Evolutionary conservation across 1,284 basidiomycete species (phyloP).

Genomic region (Ceratobasidium sp.): DNA sequence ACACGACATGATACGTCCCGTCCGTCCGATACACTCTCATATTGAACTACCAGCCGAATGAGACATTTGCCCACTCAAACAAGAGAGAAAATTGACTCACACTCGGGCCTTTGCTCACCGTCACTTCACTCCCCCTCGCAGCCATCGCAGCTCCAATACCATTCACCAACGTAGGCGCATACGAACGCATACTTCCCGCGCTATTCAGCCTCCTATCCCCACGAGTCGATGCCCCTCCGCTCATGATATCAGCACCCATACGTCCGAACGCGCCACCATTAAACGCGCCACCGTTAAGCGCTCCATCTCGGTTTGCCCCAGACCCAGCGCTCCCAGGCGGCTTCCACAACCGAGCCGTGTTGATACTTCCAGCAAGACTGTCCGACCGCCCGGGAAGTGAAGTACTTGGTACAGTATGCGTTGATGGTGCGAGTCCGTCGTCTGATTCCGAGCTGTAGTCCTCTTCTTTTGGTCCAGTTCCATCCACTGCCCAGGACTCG

Average conservation of each 20-base stretch:
- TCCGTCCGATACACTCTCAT: slow-evolving; percentile 86
- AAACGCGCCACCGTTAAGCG: no score
- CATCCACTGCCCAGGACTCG: slow-evolving; percentile 67
- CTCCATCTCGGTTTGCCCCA: neutral
- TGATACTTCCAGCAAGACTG: slow-evolving; percentile 33
- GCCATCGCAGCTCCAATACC: neutral
- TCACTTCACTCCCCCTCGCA: slow-evolving; percentile 13
- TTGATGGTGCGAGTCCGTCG: slow-evolving; percentile 19
- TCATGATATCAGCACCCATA: slow-evolving; percentile 7
- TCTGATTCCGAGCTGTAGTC: slow-evolving; percentile 55
- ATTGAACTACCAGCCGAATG: slow-evolving; percentile 56
- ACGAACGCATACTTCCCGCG: slow-evolving; percentile 45
- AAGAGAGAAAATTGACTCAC: slow-evolving; percentile 7
- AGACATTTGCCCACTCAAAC: neutral
- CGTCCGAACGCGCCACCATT: slow-evolving; percentile 37
- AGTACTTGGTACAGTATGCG: neutral
- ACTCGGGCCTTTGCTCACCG: slow-evolving; percentile 6
- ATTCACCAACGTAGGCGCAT: slow-evolving; percentile 1
- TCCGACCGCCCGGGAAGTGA: slow-evolving; percentile 22
- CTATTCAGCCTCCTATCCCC: slow-evolving; percentile 42
- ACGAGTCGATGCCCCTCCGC: slow-evolving; percentile 21
- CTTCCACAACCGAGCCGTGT: slow-evolving; percentile 12
- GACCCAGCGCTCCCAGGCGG: slow-evolving; percentile 41
- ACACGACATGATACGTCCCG: slow-evolving; percentile 79
- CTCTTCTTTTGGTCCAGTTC: slow-evolving; percentile 59